Percentiles rank a stretch among this genome's conserved stretches.
These are phyloP conservation scores for Naganishia friedmannii DNA, from an alignment of 768 basidiomycete genomes.

Conservation along the genomic window DNA sequence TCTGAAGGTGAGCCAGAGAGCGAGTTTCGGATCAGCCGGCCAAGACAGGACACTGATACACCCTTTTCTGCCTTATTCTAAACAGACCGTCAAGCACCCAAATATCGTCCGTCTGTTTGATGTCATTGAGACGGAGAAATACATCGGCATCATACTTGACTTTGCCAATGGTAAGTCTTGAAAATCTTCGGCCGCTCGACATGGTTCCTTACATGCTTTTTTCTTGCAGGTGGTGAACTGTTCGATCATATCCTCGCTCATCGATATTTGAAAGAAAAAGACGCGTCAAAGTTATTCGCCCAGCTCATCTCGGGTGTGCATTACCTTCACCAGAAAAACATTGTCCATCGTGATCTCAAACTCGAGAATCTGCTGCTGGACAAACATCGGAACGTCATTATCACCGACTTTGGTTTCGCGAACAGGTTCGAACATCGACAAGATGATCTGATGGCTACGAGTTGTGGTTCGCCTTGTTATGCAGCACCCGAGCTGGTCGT, in stretches of 20 bases:
- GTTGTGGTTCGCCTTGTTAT: slow-evolving; percentile 95
- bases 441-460: slow-evolving; percentile 97
- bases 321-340: slow-evolving; percentile 99
- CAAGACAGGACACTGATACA: background rate
- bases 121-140: slow-evolving; percentile 98
- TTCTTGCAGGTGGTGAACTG: slow-evolving; percentile 67
- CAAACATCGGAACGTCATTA: slow-evolving; percentile 95
- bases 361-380: slow-evolving; percentile 96
- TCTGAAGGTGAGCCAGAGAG: slow-evolving; percentile 65
- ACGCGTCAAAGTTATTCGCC: slow-evolving; percentile 91
- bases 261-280: slow-evolving; percentile 87
- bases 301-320: slow-evolving; percentile 97
- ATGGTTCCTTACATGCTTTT: slow-evolving; percentile 52
- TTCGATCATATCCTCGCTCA: slow-evolving; percentile 99
- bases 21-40: background rate
- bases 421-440: slow-evolving; percentile 89
- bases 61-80: background rate
- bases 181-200: slow-evolving; percentile 65
- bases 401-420: slow-evolving; percentile 99
- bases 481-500: slow-evolving; percentile 98
- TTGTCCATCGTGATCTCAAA: slow-evolving; percentile 98
- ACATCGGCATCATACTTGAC: slow-evolving; percentile 98
- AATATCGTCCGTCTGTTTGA: slow-evolving; percentile 98
- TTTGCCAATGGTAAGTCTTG: slow-evolving; percentile 76
- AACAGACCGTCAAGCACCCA: slow-evolving; percentile 85